Evolutionary conservation across 2,329 filamentous ascomycete genomes (phyloP).

Genomic region (Scopulariopsis brevicaulis): DNA sequence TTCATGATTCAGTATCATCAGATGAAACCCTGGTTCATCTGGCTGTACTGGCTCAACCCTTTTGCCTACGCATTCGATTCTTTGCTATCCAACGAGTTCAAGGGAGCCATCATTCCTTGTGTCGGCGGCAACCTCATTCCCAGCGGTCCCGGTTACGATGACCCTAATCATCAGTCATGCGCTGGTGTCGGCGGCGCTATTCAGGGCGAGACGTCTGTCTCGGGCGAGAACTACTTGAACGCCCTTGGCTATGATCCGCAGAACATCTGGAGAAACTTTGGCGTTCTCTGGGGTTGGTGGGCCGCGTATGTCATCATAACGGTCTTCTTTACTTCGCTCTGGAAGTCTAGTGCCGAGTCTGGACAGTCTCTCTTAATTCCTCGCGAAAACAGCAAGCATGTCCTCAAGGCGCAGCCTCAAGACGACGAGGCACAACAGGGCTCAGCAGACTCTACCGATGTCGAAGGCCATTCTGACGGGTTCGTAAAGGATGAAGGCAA

Average conservation of each 20-base stretch:
- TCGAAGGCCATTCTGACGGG: not conserved
- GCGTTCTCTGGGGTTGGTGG: constrained; percentile 54
- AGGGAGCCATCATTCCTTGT: constrained; percentile 34
- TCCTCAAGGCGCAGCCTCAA: constrained; percentile 20
- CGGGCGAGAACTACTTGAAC: constrained; percentile 45
- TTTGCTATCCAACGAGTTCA: constrained; percentile 61
- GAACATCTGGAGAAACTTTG: constrained; percentile 49
- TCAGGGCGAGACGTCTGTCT: constrained; percentile 33
- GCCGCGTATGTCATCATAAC: constrained; percentile 45
- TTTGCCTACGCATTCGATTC: constrained; percentile 60
- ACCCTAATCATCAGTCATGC: constrained; percentile 35
- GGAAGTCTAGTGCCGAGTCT: constrained; percentile 41
- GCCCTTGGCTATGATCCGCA: constrained; percentile 39
- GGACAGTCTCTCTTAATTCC: constrained; percentile 47
- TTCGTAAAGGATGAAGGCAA: constrained; percentile 22
- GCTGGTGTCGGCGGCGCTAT: constrained; percentile 45
- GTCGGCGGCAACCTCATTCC: constrained; percentile 38
- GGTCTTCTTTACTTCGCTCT: constrained; percentile 42
- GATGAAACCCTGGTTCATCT: constrained; percentile 53
- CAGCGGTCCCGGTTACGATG: constrained; percentile 31
- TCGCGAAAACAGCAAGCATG: constrained; percentile 31
- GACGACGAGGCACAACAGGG: constrained; percentile 16
- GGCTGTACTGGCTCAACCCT: constrained; percentile 56
- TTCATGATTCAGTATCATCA: constrained; percentile 49
- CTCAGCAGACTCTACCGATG: constrained; percentile 37